phyloP scores from a whole-genome alignment of 2,329 filamentous ascomycete genomes.

The Cercospora citrullina region DNA sequence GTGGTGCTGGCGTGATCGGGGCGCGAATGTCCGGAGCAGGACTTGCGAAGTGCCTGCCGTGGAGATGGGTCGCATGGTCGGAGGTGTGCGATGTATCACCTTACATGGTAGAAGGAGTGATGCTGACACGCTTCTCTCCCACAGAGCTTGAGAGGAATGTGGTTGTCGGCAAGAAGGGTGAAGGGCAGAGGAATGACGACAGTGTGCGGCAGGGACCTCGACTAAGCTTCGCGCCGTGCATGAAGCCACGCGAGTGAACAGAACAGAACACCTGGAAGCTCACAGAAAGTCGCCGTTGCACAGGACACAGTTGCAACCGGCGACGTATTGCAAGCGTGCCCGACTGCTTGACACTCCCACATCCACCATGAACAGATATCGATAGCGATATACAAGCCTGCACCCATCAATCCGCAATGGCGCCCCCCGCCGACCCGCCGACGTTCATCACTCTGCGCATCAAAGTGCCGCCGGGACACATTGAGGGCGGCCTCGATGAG shows the following conservation, averaged over 20 bases:
- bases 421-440: conserved; percentile 34
- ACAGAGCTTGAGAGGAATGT: not conserved
- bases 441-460: conserved; percentile 33
- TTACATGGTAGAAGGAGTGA: conserved; percentile 4
- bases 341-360: not conserved
- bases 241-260: conserved; percentile 7
- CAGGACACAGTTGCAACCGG: not conserved
- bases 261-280: conserved; percentile 2
- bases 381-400: not conserved
- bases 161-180: not conserved
- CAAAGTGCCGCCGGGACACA: conserved; percentile 38
- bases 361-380: not conserved
- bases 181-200: conserved; percentile 1
- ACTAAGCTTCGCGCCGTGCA: not conserved
- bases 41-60: conserved; percentile 7
- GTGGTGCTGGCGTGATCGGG: conserved; percentile 6
- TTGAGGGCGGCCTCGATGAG: conserved; percentile 31
- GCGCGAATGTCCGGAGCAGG: conserved; percentile 13
- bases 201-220: not conserved
- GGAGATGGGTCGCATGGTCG: conserved; percentile 14
- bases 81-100: not conserved
- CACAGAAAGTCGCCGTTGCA: not conserved
- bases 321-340: not conserved
- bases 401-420: conserved; percentile 22
- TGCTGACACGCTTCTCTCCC: not conserved